Base-by-base conservation (phyloP, 169 alveolate genomes). In the Nephromyces sp. region DNA sequence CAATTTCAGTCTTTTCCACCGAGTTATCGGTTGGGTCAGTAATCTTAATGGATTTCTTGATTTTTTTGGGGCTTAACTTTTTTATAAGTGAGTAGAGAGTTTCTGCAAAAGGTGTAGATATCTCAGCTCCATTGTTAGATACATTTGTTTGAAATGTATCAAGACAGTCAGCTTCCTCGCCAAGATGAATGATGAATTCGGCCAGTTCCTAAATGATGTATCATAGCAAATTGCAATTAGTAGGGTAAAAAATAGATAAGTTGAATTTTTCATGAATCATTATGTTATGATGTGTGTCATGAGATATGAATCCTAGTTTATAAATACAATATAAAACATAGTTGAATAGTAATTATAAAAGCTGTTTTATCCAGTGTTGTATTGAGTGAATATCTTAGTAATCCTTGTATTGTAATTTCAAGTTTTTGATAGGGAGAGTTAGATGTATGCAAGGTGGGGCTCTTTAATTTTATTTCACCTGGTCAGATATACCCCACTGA, bases 401-500 rank as follows among this genome's bases (percentile, higher is more conserved):
- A n/a, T n/a, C n/a, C n/a, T n/a, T 43, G 57, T 43, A 43, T n/a
- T 15, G n/a, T 15, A 15, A 43, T 43, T 15, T 43, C 57, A 43
- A 15, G n/a, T 15, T 43, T 43, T 43, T 15, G 57, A 43, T 43
- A 43, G 57, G n/a, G 57, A 43, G 57, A 43, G 15, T 43, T 15
- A 43, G 57, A 43, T 15, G n/a, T n/a, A 43, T 43, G 57, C 57
- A 43, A 43, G 25, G 15, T 43, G n/a, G n/a, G n/a, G n/a, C n/a
- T n/a, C n/a, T n/a, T n/a, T n/a, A n/a, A n/a, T n/a, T n/a, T n/a
- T n/a, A n/a, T 62, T 3, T 4, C 1, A 74, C 81, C 64, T 66
- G 33, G 66, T 78, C 84, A 52, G 53, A 32, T 15, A 78, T 33
- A 0, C 80, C 80, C 84, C 79, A 78, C 73, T 78, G 84, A 32